These are phyloP conservation scores for Ustilago crameri DNA, from an alignment of 1,284 basidiomycete genomes.

Conservation along the genomic window DNA sequence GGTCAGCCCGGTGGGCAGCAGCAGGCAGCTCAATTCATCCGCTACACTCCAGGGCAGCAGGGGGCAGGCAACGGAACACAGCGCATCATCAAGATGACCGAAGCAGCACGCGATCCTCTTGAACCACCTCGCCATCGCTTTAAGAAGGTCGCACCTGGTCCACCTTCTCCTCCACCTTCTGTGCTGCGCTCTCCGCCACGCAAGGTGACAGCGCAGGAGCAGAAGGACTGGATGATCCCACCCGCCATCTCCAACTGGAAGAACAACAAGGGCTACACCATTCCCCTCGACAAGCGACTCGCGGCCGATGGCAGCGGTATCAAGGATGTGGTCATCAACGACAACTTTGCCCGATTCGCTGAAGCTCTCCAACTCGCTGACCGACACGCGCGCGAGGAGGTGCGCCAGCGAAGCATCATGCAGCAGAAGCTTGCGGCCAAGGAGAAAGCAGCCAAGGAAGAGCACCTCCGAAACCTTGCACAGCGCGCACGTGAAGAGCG, in stretches of 20 bases:
- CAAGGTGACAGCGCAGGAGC: constrained; percentile 93
- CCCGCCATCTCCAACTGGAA: constrained; percentile 99
- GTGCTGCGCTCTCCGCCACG: constrained; percentile 94
- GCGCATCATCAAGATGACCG: constrained; percentile 97
- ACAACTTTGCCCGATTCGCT: constrained; percentile 99
- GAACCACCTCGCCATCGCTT: constrained; percentile 98
- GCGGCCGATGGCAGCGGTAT: constrained; percentile 96
- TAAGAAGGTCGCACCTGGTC: constrained; percentile 96
- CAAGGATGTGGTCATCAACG: constrained; percentile 98
- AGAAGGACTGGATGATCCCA: constrained; percentile 99
- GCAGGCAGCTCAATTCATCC: constrained; percentile 76
- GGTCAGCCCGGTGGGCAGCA: constrained; percentile 42
- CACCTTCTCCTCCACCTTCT: constrained; percentile 95
- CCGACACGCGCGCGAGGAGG: constrained; percentile 96
- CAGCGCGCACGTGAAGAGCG: constrained; percentile 95
- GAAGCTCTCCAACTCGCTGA: constrained; percentile 97
- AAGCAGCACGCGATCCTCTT: constrained; percentile 82
- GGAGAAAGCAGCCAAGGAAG: constrained; percentile 96
- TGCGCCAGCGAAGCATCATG: constrained; percentile 93
- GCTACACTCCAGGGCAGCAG: constrained; percentile 89
- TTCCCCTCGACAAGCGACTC: constrained; percentile 96
- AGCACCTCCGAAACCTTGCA: constrained; percentile 90
- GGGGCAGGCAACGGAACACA: constrained; percentile 81
- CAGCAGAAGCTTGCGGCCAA: constrained; percentile 98
- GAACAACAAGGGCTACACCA: constrained; percentile 99